Evolutionary conservation across 805 yeast species (phyloP).

Genomic region (Yarrowia sp.): DNA sequence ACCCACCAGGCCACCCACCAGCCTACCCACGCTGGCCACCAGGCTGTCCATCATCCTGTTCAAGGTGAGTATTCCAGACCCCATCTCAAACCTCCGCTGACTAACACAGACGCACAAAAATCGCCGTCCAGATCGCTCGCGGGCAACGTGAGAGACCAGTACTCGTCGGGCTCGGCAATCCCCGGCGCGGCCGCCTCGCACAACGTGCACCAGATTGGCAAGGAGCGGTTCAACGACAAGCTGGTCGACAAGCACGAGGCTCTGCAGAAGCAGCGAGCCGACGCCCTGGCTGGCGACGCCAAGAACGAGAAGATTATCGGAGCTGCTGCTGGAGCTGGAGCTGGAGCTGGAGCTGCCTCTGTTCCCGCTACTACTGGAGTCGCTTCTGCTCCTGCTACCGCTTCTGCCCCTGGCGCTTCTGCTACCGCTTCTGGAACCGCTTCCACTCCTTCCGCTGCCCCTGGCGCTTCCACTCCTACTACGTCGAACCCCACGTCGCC

Average conservation of each 20-base stretch:
- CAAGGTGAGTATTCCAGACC: background rate
- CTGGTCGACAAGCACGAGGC: slow-evolving; percentile 22
- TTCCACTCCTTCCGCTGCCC: background rate
- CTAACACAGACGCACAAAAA: slow-evolving; percentile 17
- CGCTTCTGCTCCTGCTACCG: background rate
- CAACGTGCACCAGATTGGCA: slow-evolving; percentile 31
- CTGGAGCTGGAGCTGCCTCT: background rate
- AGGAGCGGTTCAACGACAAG: slow-evolving; percentile 23
- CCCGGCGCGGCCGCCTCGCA: too few species aligned
- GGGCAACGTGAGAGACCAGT: slow-evolving; percentile 24
- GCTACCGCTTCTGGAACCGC: background rate
- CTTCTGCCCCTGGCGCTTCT: background rate
- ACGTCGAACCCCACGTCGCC: background rate
- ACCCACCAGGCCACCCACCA: background rate
- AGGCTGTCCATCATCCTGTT: slow-evolving; percentile 3
- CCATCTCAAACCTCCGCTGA: too few species aligned
- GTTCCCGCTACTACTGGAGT: background rate
- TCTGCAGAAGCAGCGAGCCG: slow-evolving; percentile 15
- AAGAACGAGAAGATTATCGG: background rate
- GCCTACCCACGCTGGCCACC: background rate
- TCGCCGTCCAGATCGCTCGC: slow-evolving; percentile 22
- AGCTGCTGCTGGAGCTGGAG: background rate
- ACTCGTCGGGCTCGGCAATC: background rate
- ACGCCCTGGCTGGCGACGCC: background rate
- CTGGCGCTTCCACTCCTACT: background rate